Evolutionary conservation across 2,329 filamentous ascomycete species (phyloP), one percentile per base, ranked within the genome.

Genomic region (Onygena corvina): DNA sequence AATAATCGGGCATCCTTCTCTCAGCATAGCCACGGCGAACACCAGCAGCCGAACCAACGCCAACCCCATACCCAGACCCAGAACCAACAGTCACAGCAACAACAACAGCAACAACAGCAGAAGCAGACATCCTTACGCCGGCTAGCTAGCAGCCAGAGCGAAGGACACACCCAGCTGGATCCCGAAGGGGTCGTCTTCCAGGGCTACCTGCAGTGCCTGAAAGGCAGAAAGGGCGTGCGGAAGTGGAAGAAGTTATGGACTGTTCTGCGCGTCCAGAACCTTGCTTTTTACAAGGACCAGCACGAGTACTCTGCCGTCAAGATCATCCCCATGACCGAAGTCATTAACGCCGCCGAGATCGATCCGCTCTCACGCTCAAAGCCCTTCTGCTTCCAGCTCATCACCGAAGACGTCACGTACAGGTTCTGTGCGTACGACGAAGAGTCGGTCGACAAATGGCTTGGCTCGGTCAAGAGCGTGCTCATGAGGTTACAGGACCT

Each of bases 191-290:
- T 96, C n/a, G 77, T 96, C 38, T 94, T 86, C 76, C 88, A 96
- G 62, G 89, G 90, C 47, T 89, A 87, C 75, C 77, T 96, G 27
- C 84, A 86, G 65, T 80, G 87, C 53, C 76, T 95, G 50, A 87
- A 86, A 59, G 85, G 82, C 53, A 89, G 87, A 60, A 65, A 66
- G 42, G 87, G 88, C 6, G 79, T 98, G 49, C 81, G 84, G 42
- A 85, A 94, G 60, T 98, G 92, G 92, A 95, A 94, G 72, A 83
- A 87, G 58, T 76, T 88, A 52, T 96, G 92, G 92, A 84, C 84
- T 9, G 92, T 96, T 0, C 75, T 98, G 47, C 84, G 92, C 27
- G 83, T 86, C 1, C 81, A 84, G 47, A 88, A 85, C 54, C 72
- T 98, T 27, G 84, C 87, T 12, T 76, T 96, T 21, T 98, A 98